Base-by-base conservation (phyloP, 495 filamentous ascomycete genomes). In the Trichoderma reesei region DNA sequence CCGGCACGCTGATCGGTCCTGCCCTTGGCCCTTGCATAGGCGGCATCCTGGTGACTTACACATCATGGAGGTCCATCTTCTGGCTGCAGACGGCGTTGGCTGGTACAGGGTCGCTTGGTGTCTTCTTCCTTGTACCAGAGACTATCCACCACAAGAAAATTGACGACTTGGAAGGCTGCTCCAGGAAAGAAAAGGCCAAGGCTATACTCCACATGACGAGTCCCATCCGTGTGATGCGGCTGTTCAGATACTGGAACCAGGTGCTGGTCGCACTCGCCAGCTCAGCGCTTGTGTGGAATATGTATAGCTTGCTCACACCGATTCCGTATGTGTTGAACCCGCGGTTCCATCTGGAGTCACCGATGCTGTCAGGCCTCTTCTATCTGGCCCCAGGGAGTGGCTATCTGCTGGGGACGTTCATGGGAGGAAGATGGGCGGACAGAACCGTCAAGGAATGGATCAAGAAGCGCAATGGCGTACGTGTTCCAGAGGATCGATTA, bases 321-420 rank as follows among this genome's bases (percentile, higher is more conserved):
- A 90, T 90, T 69, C 85, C 87, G 36, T 90, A 88, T 69, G 84
- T 90, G 8, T 73, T 91, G 0, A 90, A 90, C 68, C 87, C 88
- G 11, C 82, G 88, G 18, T 91, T 90, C 75, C 64, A 85, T 65
- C 80, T 91, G 20, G 81, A 80, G 8, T 82, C 81, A 14, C 88
- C 88, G 0, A 81, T 90, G 41, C 82, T 86, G 67, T 80, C 81
- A 4, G 88, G 86, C 0, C 77, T 90, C 11, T 88, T 91, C 73
- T 91, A 88, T 69, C 83, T 91, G 26, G 88, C 88, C 0, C 88
- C 88, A 0, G 88, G 88, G 1, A 81, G 78, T 63, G 88, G 88
- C 0, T 90, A 89, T 66, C 78, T 91, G 1, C 59, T 83, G 2
- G 88, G 88, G 0, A 90, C 87, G 6, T 85, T 90, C 68, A 74